Conservation (phyloP, 2,329 filamentous ascomycete genomes). For the Calcarisporium arbuscula region DNA sequence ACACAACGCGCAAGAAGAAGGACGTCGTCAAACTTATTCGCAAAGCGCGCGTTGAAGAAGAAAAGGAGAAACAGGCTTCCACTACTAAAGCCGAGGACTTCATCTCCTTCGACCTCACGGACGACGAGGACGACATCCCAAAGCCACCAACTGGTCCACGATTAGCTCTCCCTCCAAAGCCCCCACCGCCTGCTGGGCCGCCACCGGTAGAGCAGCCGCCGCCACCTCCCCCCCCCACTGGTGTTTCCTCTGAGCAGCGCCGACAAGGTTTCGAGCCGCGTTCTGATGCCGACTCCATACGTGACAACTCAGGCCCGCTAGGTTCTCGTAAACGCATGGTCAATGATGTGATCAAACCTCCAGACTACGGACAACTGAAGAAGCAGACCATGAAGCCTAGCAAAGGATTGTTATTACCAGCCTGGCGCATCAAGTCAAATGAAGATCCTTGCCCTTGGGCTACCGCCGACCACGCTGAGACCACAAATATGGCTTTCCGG, state of each 20-base stretch:
- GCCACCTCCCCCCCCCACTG: slow-evolving; percentile 2
- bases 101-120: slow-evolving; percentile 73
- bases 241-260: neutral
- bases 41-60: slow-evolving; percentile 68
- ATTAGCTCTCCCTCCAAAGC: slow-evolving; percentile 14
- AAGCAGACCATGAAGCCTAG: slow-evolving; percentile 41
- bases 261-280: neutral
- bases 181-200: slow-evolving; percentile 14
- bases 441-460: slow-evolving; percentile 58
- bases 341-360: slow-evolving; percentile 59
- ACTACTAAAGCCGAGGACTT: slow-evolving; percentile 70
- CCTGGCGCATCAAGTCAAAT: slow-evolving; percentile 42
- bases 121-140: slow-evolving; percentile 35
- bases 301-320: slow-evolving; percentile 37
- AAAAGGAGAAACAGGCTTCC: slow-evolving; percentile 39
- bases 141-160: slow-evolving; percentile 13
- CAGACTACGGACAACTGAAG: slow-evolving; percentile 46
- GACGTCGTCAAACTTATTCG: slow-evolving; percentile 89
- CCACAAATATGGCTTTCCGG: slow-evolving; percentile 50
- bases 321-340: slow-evolving; percentile 69
- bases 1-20: slow-evolving; percentile 65
- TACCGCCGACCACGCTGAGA: slow-evolving; percentile 45
- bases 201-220: slow-evolving; percentile 12
- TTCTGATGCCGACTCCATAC: slow-evolving; percentile 1
- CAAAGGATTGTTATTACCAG: slow-evolving; percentile 42